Evolutionary conservation across 176 grass and related monocot species (phyloP), one percentile per base, ranked within the genome.

Genomic region (Zoysia japonica): DNA sequence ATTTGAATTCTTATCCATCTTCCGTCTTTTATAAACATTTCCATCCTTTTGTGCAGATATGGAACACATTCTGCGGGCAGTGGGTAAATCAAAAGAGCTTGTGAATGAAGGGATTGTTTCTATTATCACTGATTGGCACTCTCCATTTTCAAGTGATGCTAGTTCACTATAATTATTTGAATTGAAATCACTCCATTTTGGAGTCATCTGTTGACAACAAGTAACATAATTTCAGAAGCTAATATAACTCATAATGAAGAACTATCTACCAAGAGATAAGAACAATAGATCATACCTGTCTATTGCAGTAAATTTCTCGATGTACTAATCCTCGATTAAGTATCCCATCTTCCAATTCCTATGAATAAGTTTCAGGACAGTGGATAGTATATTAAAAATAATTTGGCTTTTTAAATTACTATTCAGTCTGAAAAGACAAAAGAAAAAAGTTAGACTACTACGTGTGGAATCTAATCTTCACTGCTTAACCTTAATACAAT

Each of bases 1-100:
- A 93, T 78, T 84, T 77, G 54, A 77, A 78, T 89, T 85, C 70
- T 84, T 78, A 47, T 85, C 85, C 78, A 88, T 59, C 88, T 87
- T 93, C 80, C 85, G 82, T 64, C 87, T 78, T 77, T 90, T 90
- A 70, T 90, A 90, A 56, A 90, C 85, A 83, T 85, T 78, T 9
- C 52, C 74, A 80, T 85, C 85, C 82, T 78, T 90, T 79, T 59
- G 78, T 56, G 79, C 38, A 75, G 85, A 90, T 80, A 84, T 75
- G 35, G 87, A 77, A 71, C 83, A 87, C 71, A 86, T 86, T 85
- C 61, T 78, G 78, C 80, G 83, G 10, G 37, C 36, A 74, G 40
- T 56, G n/a, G 65, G 67, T 76, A 76, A 76, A 85, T 44, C 49
- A 59, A 87, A 49, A 85, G 39, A 79, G 59, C 73, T 85, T 60